Evolutionary conservation across 225 moss, liverwort and hornwort species (phyloP), one percentile per base, ranked within the genome.

Genomic region (Anthoceros angustus): DNA sequence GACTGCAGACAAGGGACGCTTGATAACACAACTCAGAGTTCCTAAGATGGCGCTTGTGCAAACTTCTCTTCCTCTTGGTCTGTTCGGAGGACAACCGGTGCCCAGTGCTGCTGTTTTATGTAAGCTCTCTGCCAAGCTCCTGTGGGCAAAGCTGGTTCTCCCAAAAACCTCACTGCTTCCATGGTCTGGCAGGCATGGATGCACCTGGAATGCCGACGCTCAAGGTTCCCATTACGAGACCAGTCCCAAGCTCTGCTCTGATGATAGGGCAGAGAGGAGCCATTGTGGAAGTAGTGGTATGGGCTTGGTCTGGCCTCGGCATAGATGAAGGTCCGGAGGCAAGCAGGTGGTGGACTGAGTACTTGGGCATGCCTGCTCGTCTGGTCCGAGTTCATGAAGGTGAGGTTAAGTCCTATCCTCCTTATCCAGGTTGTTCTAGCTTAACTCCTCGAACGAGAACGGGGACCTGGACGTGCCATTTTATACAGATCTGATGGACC

Each of bases 371-470:
- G 64, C 74, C 86, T 46, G 87, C 66, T 62, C 87, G 80, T 45
- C 72, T 91, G 65, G 90, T 91, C 72, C 87, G 87, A 50, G 86
- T 91, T 43, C 79, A 87, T 70, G 70, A 86, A 45, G 73, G 90
- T 90, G 73, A 68, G 67, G 32, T 32, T 12, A 2, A 46, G 45
- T 46, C 26, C 15, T 25, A 38, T 43, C 61, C 42, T 69, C 7
- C 5, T 72, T 6, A 12, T 10, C 41, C 5, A 32, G 6, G 6
- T 64, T 46, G 5, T 65, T 24, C 39, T 12, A 12, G 63, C 39
- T 46, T 26, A 42, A 15, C 6, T 65, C 23, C 50, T 42, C 62
- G 63, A 23, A 21, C 5, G 23, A 42, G 43, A 41, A 20, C 60
- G 40, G 6, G 48, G 46, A 42, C n/a, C 18, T 50, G 64, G 61